Base-by-base conservation (phyloP, 2,329 filamentous ascomycete species). In the Pseudogymnoascus sp. region DNA sequence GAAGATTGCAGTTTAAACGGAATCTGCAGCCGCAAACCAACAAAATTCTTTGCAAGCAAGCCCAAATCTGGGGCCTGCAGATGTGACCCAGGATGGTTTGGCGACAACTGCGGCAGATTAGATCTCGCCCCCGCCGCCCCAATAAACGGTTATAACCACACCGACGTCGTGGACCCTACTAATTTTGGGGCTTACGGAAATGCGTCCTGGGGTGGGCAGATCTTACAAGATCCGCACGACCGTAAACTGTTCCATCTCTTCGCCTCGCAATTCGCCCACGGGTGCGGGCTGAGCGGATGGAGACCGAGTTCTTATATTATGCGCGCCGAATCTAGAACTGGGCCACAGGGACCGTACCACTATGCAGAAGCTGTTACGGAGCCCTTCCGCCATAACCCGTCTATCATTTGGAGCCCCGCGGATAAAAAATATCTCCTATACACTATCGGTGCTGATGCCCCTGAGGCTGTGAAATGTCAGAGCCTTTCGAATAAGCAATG, bases 171-270 rank as follows among this genome's bases (percentile, higher is more conserved):
- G 6, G 42, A 48, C 13, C 42, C 42, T 21, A 6, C 12, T 48
- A 21, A 48, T 12, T 27, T 48, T 29, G 42, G 42, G 3, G 21
- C 42, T 5, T 29, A 48, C 25, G 72, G 74, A 13, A 78, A 76
- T 58, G 79, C 79, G 0, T 80, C 78, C 0, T 81, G 79, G 80
- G 77, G 79, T 12, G 77, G 76, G 0, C 74, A 74, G 10, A 78
- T 81, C 35, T 60, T 81, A 0, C 77, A 76, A 39, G 80, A 81
- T 59, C 76, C 70, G 0, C 13, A 66, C 0, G 71, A 80, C 12
- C 64, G 65, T 0, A 60, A 62, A 0, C 69, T 79, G 0, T 79
- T 80, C 59, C 79, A 81, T 60, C 74, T 81, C 0, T 71, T 81
- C 48, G 73, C 74, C 1, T 75, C 78, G 0, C 77, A 81, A 58